Base-by-base conservation (phyloP, 331 rosid species). In the Rosa hybrid region DNA sequence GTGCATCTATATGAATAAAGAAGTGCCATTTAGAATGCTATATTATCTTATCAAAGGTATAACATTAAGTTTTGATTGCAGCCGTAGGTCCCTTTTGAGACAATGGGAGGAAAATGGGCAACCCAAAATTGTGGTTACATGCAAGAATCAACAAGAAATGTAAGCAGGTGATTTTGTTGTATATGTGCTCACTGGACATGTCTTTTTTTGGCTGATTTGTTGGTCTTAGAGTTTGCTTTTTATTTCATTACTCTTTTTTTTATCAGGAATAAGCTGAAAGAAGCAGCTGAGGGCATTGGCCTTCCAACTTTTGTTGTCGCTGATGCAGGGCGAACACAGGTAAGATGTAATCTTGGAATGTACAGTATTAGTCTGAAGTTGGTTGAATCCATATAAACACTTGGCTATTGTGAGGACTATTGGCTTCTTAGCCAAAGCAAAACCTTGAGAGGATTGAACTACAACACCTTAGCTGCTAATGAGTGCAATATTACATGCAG, bases 241-340 rank as follows among this genome's bases (percentile, higher is more conserved):
- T 68, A 63, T 41, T 57, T 72, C 23, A 18, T 62, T 64, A 44
- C 1, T 4, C 27, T 25, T 25, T 25, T 25, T 25, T 25, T 25
- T 25, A 57, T 76, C 84, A 94, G 98, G 98, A 94, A 91, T 87
- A 94, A 83, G 88, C 91, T 94, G 59, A 87, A 68, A 83, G 98
- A 94, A 70, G 71, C 91, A 77, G 98, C 98, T 60, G 98, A 90
- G 18, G 82, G 42, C 78, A 83, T 90, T 84, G 96, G 94, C 84
- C 94, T 95, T 82, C 98, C 99, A 73, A 92, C 99, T 49, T 91
- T 89, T 87, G 93, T 89, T 79, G 97, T 95, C 41, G 93, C 98
- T 12, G 98, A 95, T 68, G 98, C 98, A 63, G 98, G 98, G 82
- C 87, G 99, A 81, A 95, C 99, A 57, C 96, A 95, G 98, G 99